Evolutionary conservation across 2,329 filamentous ascomycete species (phyloP), one percentile per base, ranked within the genome.

Genomic region (Dothideomycetidae sp.): DNA sequence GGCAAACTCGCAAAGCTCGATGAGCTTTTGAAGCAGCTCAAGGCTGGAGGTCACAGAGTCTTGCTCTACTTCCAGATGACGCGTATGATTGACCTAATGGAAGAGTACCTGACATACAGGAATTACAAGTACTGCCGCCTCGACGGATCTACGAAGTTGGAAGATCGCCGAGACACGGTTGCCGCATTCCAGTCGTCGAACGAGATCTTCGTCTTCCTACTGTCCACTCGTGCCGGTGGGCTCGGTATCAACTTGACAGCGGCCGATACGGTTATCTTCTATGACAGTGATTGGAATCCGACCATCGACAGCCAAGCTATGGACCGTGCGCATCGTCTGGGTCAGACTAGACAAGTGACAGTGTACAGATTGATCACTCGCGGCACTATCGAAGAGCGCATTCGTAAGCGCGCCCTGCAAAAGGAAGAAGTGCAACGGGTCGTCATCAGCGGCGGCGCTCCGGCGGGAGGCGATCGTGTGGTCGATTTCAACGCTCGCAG

Each of bases 11-110:
- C 85, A 32, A 84, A 85, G 54, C 68, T 98, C 35, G 90, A 98
- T 55, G 70, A 82, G 47, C 68, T 98, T 12, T 70, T 98, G 10
- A 81, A 81, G 55, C 73, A 85, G 57, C 76, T 98, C 52, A 98
- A 96, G 69, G 80, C 84, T 44, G 82, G 81, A 45, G 81, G 81
- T 23, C 90, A 98, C 50, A 85, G 90, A 53, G 90, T 98, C 14
- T 68, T 98, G 37, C 67, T 98, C 13, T 98, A 98, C 69, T 98
- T 98, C 81, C 90, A 98, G 67, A 98, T 98, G 90, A 98, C 90
- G 3, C 81, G 83, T 54, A 98, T 98, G 90, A 96, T 98, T 54
- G 88, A 98, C 57, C 67, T 98, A 43, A 96, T 96, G 82, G 90
- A 98, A 58, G 90, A 98, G 61, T 98, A 96, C 51, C 68, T 98